These are phyloP conservation scores for Serendipita sp. DNA, from an alignment of 768 basidiomycete species.

Conservation along the genomic window DNA sequence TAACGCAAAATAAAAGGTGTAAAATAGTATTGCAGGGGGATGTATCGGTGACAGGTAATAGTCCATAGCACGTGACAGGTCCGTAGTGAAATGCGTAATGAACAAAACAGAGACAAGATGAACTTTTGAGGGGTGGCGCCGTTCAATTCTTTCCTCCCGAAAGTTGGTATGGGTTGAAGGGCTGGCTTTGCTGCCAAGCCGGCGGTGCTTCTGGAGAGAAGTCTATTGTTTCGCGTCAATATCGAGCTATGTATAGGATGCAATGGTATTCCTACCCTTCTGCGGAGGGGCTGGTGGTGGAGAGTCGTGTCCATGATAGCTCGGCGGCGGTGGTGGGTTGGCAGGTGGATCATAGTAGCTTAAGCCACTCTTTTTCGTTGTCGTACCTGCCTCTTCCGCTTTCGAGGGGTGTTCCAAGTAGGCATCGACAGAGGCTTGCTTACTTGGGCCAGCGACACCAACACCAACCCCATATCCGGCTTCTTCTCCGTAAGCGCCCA, in stretches of 20 bases:
- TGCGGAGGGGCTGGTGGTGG: background rate
- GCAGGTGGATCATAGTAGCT: background rate
- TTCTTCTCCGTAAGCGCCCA: too few species aligned
- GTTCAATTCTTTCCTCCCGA: background rate
- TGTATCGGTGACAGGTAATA: background rate
- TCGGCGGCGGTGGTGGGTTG: background rate
- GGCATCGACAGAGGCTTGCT: conserved; percentile 6
- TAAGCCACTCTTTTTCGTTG: background rate
- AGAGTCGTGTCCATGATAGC: conserved; percentile 2
- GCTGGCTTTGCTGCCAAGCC: background rate
- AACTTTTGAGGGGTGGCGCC: background rate
- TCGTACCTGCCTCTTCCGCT: background rate
- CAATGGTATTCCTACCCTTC: too few species aligned
- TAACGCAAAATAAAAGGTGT: background rate
- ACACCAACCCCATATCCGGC: background rate
- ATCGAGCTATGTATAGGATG: too few species aligned
- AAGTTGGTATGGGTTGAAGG: conserved; percentile 4
- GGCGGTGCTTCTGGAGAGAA: too few species aligned
- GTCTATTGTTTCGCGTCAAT: too few species aligned
- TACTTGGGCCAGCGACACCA: background rate
- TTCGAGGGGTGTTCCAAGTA: conserved; percentile 6
- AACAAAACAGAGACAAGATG: background rate
- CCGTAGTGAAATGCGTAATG: conserved; percentile 1
- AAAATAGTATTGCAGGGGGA: background rate
- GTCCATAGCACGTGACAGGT: background rate